These are phyloP conservation scores for Udeniomyces megalosporus DNA, from an alignment of 768 basidiomycete genomes.

Conservation along the genomic window DNA sequence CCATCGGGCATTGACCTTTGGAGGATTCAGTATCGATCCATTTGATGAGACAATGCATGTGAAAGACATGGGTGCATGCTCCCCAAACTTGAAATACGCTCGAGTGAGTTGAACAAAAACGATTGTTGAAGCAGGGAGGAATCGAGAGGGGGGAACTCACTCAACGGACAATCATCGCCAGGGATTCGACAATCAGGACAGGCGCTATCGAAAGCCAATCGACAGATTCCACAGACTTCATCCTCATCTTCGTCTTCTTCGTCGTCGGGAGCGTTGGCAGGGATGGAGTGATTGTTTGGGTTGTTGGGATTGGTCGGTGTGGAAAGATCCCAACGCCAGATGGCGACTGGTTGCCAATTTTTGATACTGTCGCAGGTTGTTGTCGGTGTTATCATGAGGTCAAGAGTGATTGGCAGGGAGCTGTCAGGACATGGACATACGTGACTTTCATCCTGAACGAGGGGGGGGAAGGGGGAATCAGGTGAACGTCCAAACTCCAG, in stretches of 20 bases:
- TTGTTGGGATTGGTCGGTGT: slow-evolving; percentile 16
- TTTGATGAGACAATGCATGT: slow-evolving; percentile 95
- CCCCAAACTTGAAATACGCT: slow-evolving; percentile 60
- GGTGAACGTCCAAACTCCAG: too few relatives aligned
- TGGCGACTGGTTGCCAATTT: slow-evolving; percentile 72
- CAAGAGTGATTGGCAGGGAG: neutral
- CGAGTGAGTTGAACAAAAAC: neutral
- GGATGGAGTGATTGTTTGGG: slow-evolving; percentile 22
- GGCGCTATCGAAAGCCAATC: slow-evolving; percentile 75
- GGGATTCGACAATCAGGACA: slow-evolving; percentile 94
- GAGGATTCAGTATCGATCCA: slow-evolving; percentile 82
- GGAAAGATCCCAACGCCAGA: slow-evolving; percentile 62
- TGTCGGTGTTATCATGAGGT: neutral
- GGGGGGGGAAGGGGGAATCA: neutral
- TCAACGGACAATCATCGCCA: slow-evolving; percentile 85
- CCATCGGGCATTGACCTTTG: slow-evolving; percentile 98
- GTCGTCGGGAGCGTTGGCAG: slow-evolving; percentile 30
- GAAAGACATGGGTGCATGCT: slow-evolving; percentile 91
- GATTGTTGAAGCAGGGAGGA: neutral
- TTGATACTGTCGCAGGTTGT: slow-evolving; percentile 38
- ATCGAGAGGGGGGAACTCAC: slow-evolving; percentile 35
- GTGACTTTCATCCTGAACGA: slow-evolving; percentile 4
- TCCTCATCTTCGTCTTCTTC: slow-evolving; percentile 32
- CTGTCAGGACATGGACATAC: neutral
- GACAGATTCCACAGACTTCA: slow-evolving; percentile 20